phyloP scores from a whole-genome alignment of 352 stramenopile species.

The Ophiocytium majus region DNA sequence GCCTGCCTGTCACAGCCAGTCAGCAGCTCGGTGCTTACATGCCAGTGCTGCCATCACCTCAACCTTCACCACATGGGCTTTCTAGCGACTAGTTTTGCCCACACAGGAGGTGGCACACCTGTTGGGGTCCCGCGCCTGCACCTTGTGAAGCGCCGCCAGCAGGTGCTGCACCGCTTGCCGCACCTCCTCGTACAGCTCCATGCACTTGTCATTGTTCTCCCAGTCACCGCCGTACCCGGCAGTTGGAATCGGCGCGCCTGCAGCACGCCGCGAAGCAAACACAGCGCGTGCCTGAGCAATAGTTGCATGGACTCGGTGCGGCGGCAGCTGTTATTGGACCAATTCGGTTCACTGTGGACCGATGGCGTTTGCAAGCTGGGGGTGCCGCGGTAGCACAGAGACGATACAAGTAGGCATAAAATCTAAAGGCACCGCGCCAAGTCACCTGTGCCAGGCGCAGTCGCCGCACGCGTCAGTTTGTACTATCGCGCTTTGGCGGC shows the following conservation, averaged over 20 bases:
- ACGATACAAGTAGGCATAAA: neutral
- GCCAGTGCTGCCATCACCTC: neutral
- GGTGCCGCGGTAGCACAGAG: neutral
- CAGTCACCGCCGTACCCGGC: conserved; percentile 24
- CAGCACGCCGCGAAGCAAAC: neutral
- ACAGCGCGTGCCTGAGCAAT: neutral
- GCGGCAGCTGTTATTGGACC: neutral
- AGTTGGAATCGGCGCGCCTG: conserved; percentile 29
- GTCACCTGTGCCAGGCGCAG: neutral
- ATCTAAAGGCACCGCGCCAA: neutral
- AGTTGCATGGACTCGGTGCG: neutral
- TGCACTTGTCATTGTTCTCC: conserved; percentile 33
- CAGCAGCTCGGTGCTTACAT: neutral
- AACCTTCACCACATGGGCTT: neutral
- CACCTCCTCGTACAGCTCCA: conserved; percentile 26
- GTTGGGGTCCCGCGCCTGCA: conserved; percentile 26
- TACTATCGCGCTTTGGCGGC: neutral
- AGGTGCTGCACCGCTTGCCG: conserved; percentile 25
- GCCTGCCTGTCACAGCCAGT: neutral
- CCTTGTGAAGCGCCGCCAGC: neutral
- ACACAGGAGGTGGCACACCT: neutral
- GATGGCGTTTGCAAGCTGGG: neutral
- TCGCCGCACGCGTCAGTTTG: neutral
- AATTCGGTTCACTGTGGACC: neutral
- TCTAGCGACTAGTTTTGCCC: neutral